Base-by-base conservation (phyloP, 768 basidiomycete species). In the Tremella mesenterica region DNA sequence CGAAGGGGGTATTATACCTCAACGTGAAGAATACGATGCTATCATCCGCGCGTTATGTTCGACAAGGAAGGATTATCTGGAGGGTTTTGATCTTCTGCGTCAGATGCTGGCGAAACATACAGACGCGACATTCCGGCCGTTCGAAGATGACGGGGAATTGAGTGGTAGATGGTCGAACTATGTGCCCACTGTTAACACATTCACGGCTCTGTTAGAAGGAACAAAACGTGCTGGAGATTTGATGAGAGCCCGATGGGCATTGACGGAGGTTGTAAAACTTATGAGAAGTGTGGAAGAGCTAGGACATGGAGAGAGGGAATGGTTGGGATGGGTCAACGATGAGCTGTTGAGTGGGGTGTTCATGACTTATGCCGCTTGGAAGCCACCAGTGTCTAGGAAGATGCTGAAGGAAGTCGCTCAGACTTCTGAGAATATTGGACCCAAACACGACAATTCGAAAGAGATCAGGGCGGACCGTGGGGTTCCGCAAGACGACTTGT, bases 141-240 rank as follows among this genome's bases (percentile, higher is more conserved):
- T 70, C 48, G 48, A 34, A 0, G 74, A 73, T 9, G 58, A 57
- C 26, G n/a, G n/a, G n/a, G 31, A 33, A 14, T 16, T 26, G 2
- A 33, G 49, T 8, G 30, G 20, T 6, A 7, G 34, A 82, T 82
- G 8, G 69, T 61, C 70, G 20, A 63, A 63, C 34, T 74, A 73
- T 46, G 56, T 65, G 28, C 89, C 89, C 1, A 81, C 83, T 53
- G 70, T 76, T 34, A 76, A 78, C 29, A 85, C 88, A 2, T 93
- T 91, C 73, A 77, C 79, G 50, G 88, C 88, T 0, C 72, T 97
- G n/a, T 73, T 99, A 53, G 88, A 95, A 59, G 90, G 89, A 1
- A 85, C 88, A 29, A 95, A 89, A 72, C 78, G 88, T 5, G 75
- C 83, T 1, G 90, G 92, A 0, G 93, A 96, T 70, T 73, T 99